Evolutionary conservation across 768 basidiomycete genomes (phyloP), one percentile per base, ranked within the genome.

Genomic region (Tephrocybe sp.): DNA sequence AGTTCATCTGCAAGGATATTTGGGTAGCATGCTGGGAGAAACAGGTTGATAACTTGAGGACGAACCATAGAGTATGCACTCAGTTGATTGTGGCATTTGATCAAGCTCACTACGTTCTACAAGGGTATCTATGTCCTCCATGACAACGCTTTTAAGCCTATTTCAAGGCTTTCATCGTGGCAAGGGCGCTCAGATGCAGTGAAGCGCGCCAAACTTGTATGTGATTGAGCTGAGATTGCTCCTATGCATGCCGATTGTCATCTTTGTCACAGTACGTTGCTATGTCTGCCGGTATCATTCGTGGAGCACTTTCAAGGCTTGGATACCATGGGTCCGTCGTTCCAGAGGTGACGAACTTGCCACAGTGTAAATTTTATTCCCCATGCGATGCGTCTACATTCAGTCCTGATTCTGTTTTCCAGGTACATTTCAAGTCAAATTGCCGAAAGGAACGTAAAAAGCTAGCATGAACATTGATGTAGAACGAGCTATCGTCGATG

Each of bases 1-100:
- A 98, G 67, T 97, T 97, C 62, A 78, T 98, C 51, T 98, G 94
- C 72, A 98, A 98, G 63, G 94, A 98, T 50, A 71, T 98, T n/a
- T 98, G 94, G 91, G 74, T 82, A 0, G 83, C 86, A 17, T 88
- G 87, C 49, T 97, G 91, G 85, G 89, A 93, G 46, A 95, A 95
- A 64, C 95, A 96, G 65, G 91, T 97, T 1, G 94, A 97, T 62
- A 98, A 98, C 66, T 71, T 98, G 51, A 82, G 94, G 39, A 98
- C 94, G 13, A 98, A 98, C 65, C 95, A 96, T 66, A 77, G 94
- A 43, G 93, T 93, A 62, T 35, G 83, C 71, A 2, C 23, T 6
- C 23, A 5, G 8, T 17, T 9, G 17, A n/a, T 47, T 1, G 26
- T 22, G 26, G 19, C 13, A 20, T 35, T 17, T 17, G 13, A 39